Base-by-base conservation (phyloP, 2,329 filamentous ascomycete species). In the Ophiosphaerella herpotricha region DNA sequence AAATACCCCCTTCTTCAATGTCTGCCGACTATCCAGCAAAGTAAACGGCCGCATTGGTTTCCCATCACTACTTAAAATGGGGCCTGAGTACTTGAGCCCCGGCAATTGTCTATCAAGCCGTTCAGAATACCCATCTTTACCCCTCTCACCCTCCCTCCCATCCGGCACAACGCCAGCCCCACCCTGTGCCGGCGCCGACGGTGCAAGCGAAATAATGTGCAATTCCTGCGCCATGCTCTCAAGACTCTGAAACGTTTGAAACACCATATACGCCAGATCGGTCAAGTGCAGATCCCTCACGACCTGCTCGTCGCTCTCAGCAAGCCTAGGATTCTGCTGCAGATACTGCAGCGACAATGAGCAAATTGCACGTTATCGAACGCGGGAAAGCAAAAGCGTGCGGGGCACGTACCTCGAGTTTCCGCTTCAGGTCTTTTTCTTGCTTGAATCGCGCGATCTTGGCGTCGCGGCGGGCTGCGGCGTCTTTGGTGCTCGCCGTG, bases 31-130 rank as follows among this genome's bases (percentile, higher is more conserved):
- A 51, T 88, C 87, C 4, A 95, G 80, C 18, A 99, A 80, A 1
- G 91, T 97, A 67, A 99, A 97, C 0, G 93, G 93, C 62, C 92
- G 85, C 61, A 97, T 79, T 12, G 94, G 94, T 69, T 90, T 94
- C 38, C 94, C 94, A 49, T 87, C 81, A 54, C 80, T 82, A 55
- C 86, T 89, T 21, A 99, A 79, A 16, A 97, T 79, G 0, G 93
- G 90, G 0, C 90, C 90, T 11, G 77, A 74, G 66, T 83, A 74
- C 2, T 58, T 78, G 63, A 69, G 77, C 9, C 68, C 65, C 9
- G 62, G 52, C 12, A 66, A 41, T 29, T 64, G 58, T 81, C 39
- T 78, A 74, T 97, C 93, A 2, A 97, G 79, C 2, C 88, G 85
- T 16, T 93, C 88, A 5, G 85, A 87, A 66, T 88, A 91, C 24